These are phyloP conservation scores for Saccharomycopsis hybrid DNA, from an alignment of 1,139 yeast species.

Conservation along the genomic window DNA sequence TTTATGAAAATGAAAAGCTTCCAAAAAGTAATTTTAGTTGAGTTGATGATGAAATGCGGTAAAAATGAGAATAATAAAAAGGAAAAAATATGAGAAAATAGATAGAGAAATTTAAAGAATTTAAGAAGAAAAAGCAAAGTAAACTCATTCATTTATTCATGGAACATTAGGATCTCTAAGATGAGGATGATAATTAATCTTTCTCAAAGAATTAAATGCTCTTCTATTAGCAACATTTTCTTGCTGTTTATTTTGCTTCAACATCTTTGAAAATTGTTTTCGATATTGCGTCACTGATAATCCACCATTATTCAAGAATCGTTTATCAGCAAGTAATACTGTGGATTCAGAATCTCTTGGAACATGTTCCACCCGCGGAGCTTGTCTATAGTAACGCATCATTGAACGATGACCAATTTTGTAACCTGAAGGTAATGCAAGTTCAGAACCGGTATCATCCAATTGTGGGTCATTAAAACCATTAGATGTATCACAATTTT, in stretches of 20 bases:
- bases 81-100: no score
- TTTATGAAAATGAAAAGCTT: no score
- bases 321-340: slow-evolving; percentile 67
- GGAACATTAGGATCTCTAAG: slow-evolving; percentile 32
- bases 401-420: slow-evolving; percentile 60
- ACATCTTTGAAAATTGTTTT: slow-evolving; percentile 19
- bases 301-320: slow-evolving; percentile 35
- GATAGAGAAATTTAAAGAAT: no score
- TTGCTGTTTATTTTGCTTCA: slow-evolving; percentile 37
- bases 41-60: no score
- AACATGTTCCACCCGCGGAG: slow-evolving; percentile 47
- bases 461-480: slow-evolving; percentile 31
- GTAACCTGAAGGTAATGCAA: slow-evolving; percentile 60
- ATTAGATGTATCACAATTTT: no score
- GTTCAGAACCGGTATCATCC: slow-evolving; percentile 45
- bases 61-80: no score
- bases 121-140: no score
- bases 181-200: slow-evolving; percentile 56
- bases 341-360: slow-evolving; percentile 71
- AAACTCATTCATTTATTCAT: no score
- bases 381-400: slow-evolving; percentile 57
- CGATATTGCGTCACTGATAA: slow-evolving; percentile 7
- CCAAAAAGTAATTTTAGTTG: no score
- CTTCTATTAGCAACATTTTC: slow-evolving; percentile 40
- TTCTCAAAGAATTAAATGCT: slow-evolving; percentile 43